A percentile compares a stretch with the other conserved stretches of the same genome.
Conservation (phyloP, 768 basidiomycete genomes). For the Tulasnella sp. region DNA sequence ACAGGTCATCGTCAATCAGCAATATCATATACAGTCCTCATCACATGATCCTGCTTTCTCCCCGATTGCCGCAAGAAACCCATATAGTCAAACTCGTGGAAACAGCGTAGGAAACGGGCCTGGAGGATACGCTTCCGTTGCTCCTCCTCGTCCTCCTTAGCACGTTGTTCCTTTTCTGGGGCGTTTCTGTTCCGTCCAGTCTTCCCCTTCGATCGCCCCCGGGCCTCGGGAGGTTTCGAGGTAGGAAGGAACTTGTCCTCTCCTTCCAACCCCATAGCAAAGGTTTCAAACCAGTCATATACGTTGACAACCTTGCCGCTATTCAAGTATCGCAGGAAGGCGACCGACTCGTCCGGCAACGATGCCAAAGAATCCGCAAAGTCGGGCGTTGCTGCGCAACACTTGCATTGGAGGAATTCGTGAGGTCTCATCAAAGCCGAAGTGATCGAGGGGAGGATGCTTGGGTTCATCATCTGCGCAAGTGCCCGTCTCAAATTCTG, state of each 20-base stretch:
- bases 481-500: no score
- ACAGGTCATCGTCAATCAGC: conserved; percentile 1
- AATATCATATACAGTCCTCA: conserved; percentile 50
- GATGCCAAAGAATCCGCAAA: neutral
- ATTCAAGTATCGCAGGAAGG: conserved; percentile 9
- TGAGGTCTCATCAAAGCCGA: conserved; percentile 1
- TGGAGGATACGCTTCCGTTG: conserved; percentile 38
- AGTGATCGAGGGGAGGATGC: conserved; percentile 1
- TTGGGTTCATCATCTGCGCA: neutral
- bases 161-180: conserved; percentile 40
- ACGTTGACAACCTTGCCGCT: conserved; percentile 43
- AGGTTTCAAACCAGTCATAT: conserved; percentile 80
- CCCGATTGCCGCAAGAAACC: conserved; percentile 72
- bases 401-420: conserved; percentile 5
- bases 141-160: conserved; percentile 8
- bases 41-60: conserved; percentile 63
- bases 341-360: conserved; percentile 7
- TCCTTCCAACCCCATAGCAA: conserved; percentile 50
- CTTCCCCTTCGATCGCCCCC: conserved; percentile 21
- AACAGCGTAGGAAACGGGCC: conserved; percentile 61
- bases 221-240: neutral
- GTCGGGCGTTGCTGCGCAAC: neutral
- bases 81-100: conserved; percentile 72
- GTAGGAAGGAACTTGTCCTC: conserved; percentile 28
- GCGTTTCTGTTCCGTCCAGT: conserved; percentile 23